phyloP scores from a whole-genome alignment of 345 rosid species.

The Ceriops tagal region DNA sequence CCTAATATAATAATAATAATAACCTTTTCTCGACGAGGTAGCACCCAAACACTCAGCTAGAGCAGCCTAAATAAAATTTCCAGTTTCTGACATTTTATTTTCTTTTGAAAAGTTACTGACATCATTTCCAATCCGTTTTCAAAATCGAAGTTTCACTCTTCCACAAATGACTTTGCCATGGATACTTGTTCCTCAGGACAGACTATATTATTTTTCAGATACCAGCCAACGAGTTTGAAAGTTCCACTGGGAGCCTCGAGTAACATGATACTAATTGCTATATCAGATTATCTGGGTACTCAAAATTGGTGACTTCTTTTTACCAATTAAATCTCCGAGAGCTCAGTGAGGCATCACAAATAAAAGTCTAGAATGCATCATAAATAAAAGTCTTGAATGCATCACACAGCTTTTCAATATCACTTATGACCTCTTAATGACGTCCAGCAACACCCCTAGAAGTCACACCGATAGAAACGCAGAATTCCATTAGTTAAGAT shows the following conservation, averaged over 20 bases:
- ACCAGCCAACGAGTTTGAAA: too few species aligned
- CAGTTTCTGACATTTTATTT: too few species aligned
- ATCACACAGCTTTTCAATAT: background rate
- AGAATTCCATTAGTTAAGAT: background rate
- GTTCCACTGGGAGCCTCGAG: too few species aligned
- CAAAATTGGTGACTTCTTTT: background rate
- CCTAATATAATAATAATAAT: background rate
- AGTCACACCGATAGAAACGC: background rate
- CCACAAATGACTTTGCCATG: too few species aligned
- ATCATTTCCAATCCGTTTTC: background rate
- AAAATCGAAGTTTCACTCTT: background rate
- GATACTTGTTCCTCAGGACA: background rate
- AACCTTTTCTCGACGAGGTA: background rate
- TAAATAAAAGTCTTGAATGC: background rate
- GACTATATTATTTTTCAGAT: background rate
- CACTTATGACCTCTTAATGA: background rate
- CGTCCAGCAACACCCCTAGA: background rate
- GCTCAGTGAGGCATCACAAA: background rate
- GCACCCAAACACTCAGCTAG: background rate
- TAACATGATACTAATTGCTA: too few species aligned
- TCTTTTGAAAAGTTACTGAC: background rate
- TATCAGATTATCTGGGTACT: too few species aligned
- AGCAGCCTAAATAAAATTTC: background rate
- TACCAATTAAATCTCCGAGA: background rate
- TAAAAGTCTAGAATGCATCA: background rate